Evolutionary conservation across 148 eudicot genomes (phyloP).

Genomic region (Mesembryanthemum crystallinum): DNA sequence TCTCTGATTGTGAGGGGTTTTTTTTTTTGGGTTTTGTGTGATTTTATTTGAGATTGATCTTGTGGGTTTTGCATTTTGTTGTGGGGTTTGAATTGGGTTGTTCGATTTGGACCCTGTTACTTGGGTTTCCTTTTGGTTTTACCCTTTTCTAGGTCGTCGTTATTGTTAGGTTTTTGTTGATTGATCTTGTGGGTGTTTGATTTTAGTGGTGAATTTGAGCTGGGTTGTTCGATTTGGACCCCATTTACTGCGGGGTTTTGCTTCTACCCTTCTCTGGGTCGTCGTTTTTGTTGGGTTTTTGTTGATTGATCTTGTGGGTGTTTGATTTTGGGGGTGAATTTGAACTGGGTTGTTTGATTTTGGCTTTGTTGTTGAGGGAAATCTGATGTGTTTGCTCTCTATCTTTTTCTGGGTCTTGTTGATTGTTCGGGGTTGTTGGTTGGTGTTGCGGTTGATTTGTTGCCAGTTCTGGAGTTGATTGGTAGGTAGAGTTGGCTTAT

Average conservation of each 20-base stretch:
- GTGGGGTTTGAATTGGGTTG: neutral
- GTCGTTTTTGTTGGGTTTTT: neutral
- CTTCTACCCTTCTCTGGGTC: neutral
- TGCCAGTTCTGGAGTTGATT: slow-evolving; percentile 1
- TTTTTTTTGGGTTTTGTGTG: neutral
- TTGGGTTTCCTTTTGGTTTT: neutral
- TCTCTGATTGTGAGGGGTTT: neutral
- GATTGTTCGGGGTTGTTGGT: neutral
- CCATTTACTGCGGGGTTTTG: neutral
- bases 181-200: neutral
- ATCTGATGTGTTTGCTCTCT: neutral
- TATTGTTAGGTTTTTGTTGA: neutral
- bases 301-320: neutral
- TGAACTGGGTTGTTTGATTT: neutral
- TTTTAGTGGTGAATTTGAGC: neutral
- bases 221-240: neutral
- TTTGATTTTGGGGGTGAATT: neutral
- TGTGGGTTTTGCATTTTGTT: neutral
- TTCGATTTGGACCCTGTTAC: neutral
- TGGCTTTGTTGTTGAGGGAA: neutral
- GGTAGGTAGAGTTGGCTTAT: neutral
- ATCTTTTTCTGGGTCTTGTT: neutral
- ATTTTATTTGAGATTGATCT: neutral
- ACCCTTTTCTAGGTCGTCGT: neutral
- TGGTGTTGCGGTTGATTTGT: neutral